Conservation (phyloP, 2,329 filamentous ascomycete species). For the Fusarium papillatum region DNA sequence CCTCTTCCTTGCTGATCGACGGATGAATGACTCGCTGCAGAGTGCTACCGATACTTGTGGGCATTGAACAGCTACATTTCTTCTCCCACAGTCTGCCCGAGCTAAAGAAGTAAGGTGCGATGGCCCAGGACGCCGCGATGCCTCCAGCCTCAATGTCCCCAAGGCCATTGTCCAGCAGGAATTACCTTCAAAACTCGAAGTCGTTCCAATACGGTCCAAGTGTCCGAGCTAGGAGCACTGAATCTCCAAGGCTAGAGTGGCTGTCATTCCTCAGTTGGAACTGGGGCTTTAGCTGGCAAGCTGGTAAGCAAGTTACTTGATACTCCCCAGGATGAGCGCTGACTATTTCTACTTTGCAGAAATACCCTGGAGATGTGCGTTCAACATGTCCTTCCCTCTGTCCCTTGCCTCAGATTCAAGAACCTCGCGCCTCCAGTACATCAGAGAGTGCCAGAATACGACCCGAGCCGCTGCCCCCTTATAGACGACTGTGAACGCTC, state of each 20-base stretch:
- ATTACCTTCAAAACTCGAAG: neutral
- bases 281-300: neutral
- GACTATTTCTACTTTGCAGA: neutral
- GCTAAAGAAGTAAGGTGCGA: neutral
- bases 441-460: neutral
- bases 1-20: neutral
- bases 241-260: no score
- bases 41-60: rapidly evolving
- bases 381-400: neutral
- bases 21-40: neutral
- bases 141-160: neutral
- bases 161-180: neutral
- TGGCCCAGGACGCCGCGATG: no score
- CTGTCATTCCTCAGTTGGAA: neutral
- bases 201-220: neutral
- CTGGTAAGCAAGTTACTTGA: neutral
- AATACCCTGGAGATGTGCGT: neutral
- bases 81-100: neutral
- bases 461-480: neutral
- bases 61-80: neutral
- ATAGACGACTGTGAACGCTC: neutral
- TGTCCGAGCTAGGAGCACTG: neutral
- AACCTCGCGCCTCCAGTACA: neutral
- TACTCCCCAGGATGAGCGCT: neutral
- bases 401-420: neutral